Base-by-base conservation (phyloP, 2,329 filamentous ascomycete species). In the Aspergillus hortae region DNA sequence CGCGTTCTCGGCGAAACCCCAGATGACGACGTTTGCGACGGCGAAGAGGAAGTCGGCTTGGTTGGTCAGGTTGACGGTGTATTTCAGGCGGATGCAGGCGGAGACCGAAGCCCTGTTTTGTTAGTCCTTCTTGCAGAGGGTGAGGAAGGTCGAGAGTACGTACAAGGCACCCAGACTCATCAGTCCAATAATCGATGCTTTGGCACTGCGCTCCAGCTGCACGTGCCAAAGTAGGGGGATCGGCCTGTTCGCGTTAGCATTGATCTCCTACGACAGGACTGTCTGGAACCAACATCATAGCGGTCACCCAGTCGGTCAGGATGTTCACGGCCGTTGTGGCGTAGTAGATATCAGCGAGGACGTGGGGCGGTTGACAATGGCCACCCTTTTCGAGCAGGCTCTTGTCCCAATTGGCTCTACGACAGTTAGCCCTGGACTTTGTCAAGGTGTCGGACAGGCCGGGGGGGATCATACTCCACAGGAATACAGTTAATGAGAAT, bases 1-100 rank as follows among this genome's bases (percentile, higher is more conserved):
- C 9, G 75, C 78, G 32, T 76, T 74, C 54, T 79, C 78, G 21
- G 78, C 68, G 30, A 78, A 70, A 3, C 75, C 76, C 75, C 75
- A 79, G 47, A 76, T 66, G 0, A 70, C 71, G 33, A 77, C 74
- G 43, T 72, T 68, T 33, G 71, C 72, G 7, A 72, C 68, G 49
- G 65, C 61, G 60, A 63, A 74, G 61, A 76, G 68, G 56, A 71
- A 76, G 47, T 76, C 71, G 10, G 57, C 52, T 4, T 69, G 66
- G 53, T 73, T 62, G 51, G 66, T 70, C 51, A 76, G 73, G 11
- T 70, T 65, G 33, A 71, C 69, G 21, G 75, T 67, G 56, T 71
- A 76, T 44, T 69, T 67, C 6, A 76, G 72, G n/a, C 74, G 72
- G 48, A 77, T 61, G 40, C 61, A 63, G n/a, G 61, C 61, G 6